Percentiles rank a stretch among this genome's conserved stretches.
Evolutionary conservation across 1,284 basidiomycete genomes (phyloP).

Genomic region (Ceratobasidium sp.): DNA sequence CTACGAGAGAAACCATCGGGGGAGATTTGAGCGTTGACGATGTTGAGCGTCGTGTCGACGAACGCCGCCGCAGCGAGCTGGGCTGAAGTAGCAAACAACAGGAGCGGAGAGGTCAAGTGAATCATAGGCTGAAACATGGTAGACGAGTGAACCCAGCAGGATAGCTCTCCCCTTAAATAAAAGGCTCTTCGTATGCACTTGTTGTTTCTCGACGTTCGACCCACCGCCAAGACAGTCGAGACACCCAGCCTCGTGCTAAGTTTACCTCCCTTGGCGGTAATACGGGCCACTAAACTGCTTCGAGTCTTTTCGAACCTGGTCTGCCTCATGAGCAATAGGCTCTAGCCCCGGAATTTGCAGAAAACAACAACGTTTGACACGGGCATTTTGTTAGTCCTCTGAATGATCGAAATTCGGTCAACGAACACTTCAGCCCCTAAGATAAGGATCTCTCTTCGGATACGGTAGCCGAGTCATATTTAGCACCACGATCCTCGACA

Average conservation of each 20-base stretch:
- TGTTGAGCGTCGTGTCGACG: slow-evolving; percentile 47
- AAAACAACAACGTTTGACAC: not conserved
- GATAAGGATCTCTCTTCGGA: not conserved
- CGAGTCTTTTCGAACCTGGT: not conserved
- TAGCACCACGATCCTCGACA: no score
- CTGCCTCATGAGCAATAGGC: not conserved
- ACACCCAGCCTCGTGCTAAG: not conserved
- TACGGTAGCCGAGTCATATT: no score
- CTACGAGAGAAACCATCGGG: slow-evolving; percentile 59
- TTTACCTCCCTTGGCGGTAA: not conserved
- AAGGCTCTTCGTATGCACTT: no score
- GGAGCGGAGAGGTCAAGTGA: not conserved
- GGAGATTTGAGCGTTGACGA: slow-evolving; percentile 54
- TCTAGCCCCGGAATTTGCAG: not conserved
- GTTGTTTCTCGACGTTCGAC: not conserved
- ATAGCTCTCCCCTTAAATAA: no score
- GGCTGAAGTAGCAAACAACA: not conserved
- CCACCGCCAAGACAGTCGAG: not conserved
- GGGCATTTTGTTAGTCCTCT: not conserved
- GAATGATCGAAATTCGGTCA: no score
- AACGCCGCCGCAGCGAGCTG: not conserved
- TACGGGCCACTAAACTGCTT: not conserved
- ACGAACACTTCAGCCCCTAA: not conserved
- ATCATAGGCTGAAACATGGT: not conserved
- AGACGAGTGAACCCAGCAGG: not conserved